Conservation (phyloP, 2,329 filamentous ascomycete species). For the Trichoderma polysporum region DNA sequence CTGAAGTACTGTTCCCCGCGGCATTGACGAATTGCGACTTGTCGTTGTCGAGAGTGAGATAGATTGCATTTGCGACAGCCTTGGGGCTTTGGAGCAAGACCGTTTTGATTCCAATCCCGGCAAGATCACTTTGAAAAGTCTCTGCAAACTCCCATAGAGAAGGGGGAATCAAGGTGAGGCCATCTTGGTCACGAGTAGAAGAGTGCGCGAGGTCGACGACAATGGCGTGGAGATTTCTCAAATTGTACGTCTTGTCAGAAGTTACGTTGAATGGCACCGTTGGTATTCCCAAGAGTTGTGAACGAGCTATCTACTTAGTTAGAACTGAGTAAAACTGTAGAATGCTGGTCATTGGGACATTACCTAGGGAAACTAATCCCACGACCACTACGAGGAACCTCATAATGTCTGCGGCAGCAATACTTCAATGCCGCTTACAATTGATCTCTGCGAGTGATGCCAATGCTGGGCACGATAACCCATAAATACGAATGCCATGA, state of each 20-base stretch:
- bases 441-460: background rate
- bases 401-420: background rate
- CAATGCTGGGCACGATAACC: background rate
- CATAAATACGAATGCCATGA: background rate
- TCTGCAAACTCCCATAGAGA: conserved; percentile 20
- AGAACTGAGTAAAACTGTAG: background rate
- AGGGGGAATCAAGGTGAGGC: conserved; percentile 20
- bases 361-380: conserved; percentile 11
- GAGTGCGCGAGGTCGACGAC: conserved; percentile 10
- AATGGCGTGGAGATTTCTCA: conserved; percentile 15
- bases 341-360: background rate
- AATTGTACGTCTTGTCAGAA: conserved; percentile 10
- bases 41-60: conserved; percentile 45
- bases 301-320: background rate
- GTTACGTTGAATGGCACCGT: conserved; percentile 18
- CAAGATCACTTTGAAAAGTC: conserved; percentile 17
- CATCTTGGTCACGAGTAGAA: conserved; percentile 15
- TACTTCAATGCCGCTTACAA: background rate
- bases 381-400: background rate
- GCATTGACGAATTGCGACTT: conserved; percentile 42
- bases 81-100: background rate
- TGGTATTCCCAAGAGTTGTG: conserved; percentile 20
- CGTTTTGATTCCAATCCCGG: conserved; percentile 18
- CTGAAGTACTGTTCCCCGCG: conserved; percentile 46
- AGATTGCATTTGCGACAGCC: conserved; percentile 35